Percentiles rank a stretch among this genome's conserved stretches.
Conservation (phyloP, 2,329 filamentous ascomycete genomes). For the Aspergillus neotritici region DNA sequence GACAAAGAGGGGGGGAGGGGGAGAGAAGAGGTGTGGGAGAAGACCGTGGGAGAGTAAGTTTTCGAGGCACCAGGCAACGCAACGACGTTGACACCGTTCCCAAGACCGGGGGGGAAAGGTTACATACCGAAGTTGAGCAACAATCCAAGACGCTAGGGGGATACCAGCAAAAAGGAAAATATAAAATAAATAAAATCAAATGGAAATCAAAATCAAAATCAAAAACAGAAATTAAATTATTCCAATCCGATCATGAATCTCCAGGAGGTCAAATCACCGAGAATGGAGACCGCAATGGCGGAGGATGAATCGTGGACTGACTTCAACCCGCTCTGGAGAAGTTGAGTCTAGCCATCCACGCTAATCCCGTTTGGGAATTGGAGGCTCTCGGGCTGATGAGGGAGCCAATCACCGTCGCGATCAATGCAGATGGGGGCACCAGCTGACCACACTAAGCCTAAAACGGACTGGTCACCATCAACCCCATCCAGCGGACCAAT, state of each 20-base stretch:
- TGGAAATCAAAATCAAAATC: neutral
- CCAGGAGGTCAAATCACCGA: slow-evolving; percentile 6
- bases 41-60: slow-evolving; percentile 1
- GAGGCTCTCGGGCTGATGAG: slow-evolving; percentile 5
- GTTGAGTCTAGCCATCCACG: too few relatives aligned
- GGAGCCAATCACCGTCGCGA: neutral
- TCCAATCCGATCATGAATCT: too few relatives aligned
- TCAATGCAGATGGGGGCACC: neutral
- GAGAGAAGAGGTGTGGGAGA: slow-evolving; percentile 3
- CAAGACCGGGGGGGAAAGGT: neutral
- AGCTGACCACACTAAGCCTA: slow-evolving; percentile 12
- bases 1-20: slow-evolving; percentile 1
- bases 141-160: neutral
- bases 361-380: too few relatives aligned
- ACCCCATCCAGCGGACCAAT: slow-evolving; percentile 4
- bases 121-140: slow-evolving; percentile 7
- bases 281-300: slow-evolving; percentile 5
- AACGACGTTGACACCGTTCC: too few relatives aligned
- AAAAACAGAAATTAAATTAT: neutral
- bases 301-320: slow-evolving; percentile 1
- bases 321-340: too few relatives aligned
- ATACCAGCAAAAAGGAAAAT: neutral
- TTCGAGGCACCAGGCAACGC: neutral
- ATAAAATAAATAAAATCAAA: neutral
- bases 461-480: slow-evolving; percentile 7